A percentile compares a stretch with the other conserved stretches of the same genome.
Conservation (phyloP, 352 stramenopile genomes). For the Saprolegnia diclina region DNA sequence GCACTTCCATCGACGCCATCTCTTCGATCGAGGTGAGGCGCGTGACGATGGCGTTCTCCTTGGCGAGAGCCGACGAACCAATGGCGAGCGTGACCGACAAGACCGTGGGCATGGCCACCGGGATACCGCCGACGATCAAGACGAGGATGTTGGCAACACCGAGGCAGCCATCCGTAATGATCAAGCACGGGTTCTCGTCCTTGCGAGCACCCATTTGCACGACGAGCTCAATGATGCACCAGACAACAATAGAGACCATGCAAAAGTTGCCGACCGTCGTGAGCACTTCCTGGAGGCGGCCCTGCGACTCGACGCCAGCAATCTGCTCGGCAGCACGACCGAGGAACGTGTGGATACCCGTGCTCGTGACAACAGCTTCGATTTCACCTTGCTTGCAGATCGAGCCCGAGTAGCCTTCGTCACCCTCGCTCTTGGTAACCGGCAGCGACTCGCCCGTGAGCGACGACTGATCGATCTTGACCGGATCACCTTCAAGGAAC, state of each 20-base stretch:
- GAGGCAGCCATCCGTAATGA: slow-evolving; percentile 33
- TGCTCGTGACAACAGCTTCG: slow-evolving; percentile 38
- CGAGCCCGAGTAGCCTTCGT: slow-evolving; percentile 36
- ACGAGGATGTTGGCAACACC: slow-evolving; percentile 37
- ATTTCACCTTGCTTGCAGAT: slow-evolving; percentile 44
- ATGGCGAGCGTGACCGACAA: slow-evolving; percentile 86
- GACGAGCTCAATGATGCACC: slow-evolving; percentile 48
- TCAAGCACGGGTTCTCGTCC: slow-evolving; percentile 46
- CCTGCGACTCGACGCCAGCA: slow-evolving; percentile 51
- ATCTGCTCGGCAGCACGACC: slow-evolving; percentile 52
- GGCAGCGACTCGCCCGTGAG: slow-evolving; percentile 50
- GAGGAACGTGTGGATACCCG: slow-evolving; percentile 50
- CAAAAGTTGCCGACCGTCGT: slow-evolving; percentile 43
- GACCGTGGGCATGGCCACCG: slow-evolving; percentile 82
- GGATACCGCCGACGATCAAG: slow-evolving; percentile 80
- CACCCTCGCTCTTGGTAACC: slow-evolving; percentile 31
- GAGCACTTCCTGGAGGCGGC: slow-evolving; percentile 36
- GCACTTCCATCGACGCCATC: slow-evolving; percentile 79
- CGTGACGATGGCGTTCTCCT: slow-evolving; percentile 86
- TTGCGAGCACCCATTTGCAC: slow-evolving; percentile 41
- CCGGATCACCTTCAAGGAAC: slow-evolving; percentile 37
- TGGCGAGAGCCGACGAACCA: slow-evolving; percentile 65
- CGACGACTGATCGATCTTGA: slow-evolving; percentile 65
- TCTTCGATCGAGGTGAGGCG: slow-evolving; percentile 85
- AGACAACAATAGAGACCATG: slow-evolving; percentile 41